Evolutionary conservation across 345 rosid genomes (phyloP), one percentile per base, ranked within the genome.

Genomic region (Melaleuca alternifolia): DNA sequence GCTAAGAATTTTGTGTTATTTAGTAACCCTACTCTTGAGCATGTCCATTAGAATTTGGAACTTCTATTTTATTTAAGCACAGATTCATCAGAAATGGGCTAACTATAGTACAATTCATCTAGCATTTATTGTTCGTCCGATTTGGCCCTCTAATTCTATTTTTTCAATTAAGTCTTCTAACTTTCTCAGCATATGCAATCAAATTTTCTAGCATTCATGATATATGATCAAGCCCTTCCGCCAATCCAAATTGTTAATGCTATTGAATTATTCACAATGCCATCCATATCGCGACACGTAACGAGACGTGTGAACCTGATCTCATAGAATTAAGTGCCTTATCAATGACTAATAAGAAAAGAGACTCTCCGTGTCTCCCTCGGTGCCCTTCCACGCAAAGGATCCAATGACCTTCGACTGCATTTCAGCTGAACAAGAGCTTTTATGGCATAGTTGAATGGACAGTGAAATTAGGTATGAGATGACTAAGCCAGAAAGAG

Each of bases 261-360:
- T 21, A 62, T 62, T 62, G 76, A 62, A 62, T 62, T 9, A 15
- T 30, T 30, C 21, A 0, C 44, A 30, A 62, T 16, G 1, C 11
- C 44, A 30, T 30, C 44, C 76, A 2, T 30, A 30, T 21, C 14
- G 11, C 11, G 0, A 62, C 44, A 62, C 10, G 14, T 62, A 62
- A 28, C 9, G 30, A 0, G 41, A 28, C 41, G 30, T 30, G 41
- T 0, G 1, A 15, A 14, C 11, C 0, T 7, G 0, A 62, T 62
- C 76, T 62, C 3, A 0, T 44, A 30, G 1, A 18, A 62, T 30
- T 62, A 62, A 28, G 41, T 37, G 8, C 75, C 10, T 3, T 20
- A 28, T 62, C 41, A 62, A 33, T 0, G 41, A 62, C 30, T 28
- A 33, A 30, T 41, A 30, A 30, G 44, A 41, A 41, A 41, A 41